phyloP scores from a whole-genome alignment of 352 stramenopile genomes.

The Phytophthora sojae region DNA sequence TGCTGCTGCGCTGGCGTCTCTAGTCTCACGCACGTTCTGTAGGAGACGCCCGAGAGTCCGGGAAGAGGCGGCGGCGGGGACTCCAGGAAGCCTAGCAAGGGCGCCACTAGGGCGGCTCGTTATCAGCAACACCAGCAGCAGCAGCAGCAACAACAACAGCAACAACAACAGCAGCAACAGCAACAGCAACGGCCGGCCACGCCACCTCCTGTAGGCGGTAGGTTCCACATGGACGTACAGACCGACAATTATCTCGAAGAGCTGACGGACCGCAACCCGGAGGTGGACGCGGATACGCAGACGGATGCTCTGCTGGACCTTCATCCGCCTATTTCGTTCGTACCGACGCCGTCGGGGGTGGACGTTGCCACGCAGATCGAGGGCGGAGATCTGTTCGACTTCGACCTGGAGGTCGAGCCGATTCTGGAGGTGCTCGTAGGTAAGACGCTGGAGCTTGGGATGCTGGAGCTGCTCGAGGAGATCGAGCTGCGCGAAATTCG shows the following conservation, averaged over 20 bases:
- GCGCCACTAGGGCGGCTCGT: conserved; percentile 18
- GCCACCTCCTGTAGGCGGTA: conserved; percentile 86
- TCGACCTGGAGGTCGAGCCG: conserved; percentile 95
- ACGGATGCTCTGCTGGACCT: conserved; percentile 93
- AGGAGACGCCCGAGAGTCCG: conserved; percentile 50
- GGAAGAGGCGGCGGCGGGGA: conserved; percentile 6
- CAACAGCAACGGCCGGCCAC: conserved; percentile 52
- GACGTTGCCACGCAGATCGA: conserved; percentile 94
- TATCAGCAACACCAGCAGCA: conserved; percentile 14
- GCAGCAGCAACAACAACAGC: conserved; percentile 7
- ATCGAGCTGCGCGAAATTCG: conserved; percentile 92
- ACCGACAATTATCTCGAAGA: conserved; percentile 96
- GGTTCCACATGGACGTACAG: conserved; percentile 94
- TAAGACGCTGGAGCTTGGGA: conserved; percentile 94
- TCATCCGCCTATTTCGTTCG: conserved; percentile 83
- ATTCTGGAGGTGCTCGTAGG: conserved; percentile 96
- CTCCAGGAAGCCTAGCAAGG: conserved; percentile 27
- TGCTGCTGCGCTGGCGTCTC: too few relatives aligned
- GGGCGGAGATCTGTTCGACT: conserved; percentile 94
- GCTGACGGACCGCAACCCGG: conserved; percentile 90
- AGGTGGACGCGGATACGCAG: conserved; percentile 92
- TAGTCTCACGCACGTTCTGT: background rate
- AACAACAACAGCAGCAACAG: conserved; percentile 43
- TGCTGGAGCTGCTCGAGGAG: conserved; percentile 96
- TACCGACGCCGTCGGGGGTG: conserved; percentile 88